Conservation (phyloP, 2,329 filamentous ascomycete genomes). For the Aspergillus fischeri region DNA sequence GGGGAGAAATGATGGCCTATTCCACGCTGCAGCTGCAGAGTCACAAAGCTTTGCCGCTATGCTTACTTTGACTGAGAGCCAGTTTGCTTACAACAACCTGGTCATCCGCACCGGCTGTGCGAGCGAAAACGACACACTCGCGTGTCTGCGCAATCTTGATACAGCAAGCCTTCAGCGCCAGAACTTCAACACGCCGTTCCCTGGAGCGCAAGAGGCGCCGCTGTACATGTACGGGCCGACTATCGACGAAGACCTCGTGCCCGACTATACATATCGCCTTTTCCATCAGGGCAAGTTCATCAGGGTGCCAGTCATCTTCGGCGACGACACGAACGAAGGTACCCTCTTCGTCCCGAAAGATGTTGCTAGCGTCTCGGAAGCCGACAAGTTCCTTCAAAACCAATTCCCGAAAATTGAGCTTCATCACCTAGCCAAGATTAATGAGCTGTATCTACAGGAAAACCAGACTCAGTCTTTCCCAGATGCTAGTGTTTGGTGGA, state of each 20-base stretch:
- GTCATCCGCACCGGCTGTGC: conserved; percentile 48
- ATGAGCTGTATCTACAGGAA: conserved; percentile 53
- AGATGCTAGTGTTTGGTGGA: conserved; percentile 53
- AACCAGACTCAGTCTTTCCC: conserved; percentile 45
- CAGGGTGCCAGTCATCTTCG: conserved; percentile 53
- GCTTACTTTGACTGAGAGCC: conserved; percentile 45
- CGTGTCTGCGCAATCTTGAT: conserved; percentile 48
- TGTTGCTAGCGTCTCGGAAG: conserved; percentile 46
- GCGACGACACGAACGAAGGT: conserved; percentile 62
- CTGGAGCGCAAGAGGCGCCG: conserved; percentile 40
- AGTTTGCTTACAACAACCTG: conserved; percentile 52
- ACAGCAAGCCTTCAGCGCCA: conserved; percentile 42
- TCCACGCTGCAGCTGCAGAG: conserved; percentile 52
- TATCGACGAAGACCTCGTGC: conserved; percentile 50
- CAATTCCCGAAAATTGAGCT: conserved; percentile 56
- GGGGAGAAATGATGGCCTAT: conserved; percentile 46
- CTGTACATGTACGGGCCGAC: conserved; percentile 51
- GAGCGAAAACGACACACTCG: conserved; percentile 37
- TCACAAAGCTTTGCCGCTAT: conserved; percentile 51
- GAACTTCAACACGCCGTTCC: conserved; percentile 46
- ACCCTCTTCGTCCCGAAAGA: conserved; percentile 55
- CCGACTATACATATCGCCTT: conserved; percentile 47
- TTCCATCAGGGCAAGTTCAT: conserved; percentile 49
- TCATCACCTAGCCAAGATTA: conserved; percentile 49
- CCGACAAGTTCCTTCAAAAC: conserved; percentile 53